Conservation (phyloP, 352 stramenopile species). For the Blastocystis sp. region DNA sequence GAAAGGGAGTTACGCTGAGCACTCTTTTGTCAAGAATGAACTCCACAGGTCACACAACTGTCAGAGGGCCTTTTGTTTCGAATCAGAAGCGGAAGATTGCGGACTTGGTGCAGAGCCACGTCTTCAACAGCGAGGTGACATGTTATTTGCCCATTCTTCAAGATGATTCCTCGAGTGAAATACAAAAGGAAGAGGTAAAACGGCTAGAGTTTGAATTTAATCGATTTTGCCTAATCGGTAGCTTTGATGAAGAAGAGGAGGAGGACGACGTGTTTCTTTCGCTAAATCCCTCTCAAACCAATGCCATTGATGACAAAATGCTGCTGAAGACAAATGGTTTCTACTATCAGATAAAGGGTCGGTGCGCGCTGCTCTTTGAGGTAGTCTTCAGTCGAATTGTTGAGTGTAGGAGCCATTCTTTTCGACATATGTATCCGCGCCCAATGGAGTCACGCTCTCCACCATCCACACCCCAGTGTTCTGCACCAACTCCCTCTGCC, state of each 20-base stretch:
- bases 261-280: slow-evolving; percentile 36
- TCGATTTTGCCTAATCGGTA: slow-evolving; percentile 6
- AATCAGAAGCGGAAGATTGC: slow-evolving; percentile 4
- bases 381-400: background rate
- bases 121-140: slow-evolving; percentile 25
- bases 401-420: slow-evolving; percentile 53
- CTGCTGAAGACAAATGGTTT: background rate
- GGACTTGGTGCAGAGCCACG: slow-evolving; percentile 16
- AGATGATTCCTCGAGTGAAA: background rate
- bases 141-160: slow-evolving; percentile 24
- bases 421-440: slow-evolving; percentile 13
- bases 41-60: slow-evolving; percentile 2
- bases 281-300: slow-evolving; percentile 3
- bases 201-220: slow-evolving; percentile 5
- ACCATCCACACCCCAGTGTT: slow-evolving; percentile 17
- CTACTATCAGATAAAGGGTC: slow-evolving; percentile 18
- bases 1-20: background rate
- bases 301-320: background rate
- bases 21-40: slow-evolving; percentile 1
- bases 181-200: background rate
- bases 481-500: slow-evolving; percentile 6
- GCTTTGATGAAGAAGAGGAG: slow-evolving; percentile 43
- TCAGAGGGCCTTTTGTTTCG: slow-evolving; percentile 4
- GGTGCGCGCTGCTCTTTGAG: background rate
- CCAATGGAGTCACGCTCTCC: background rate